A percentile compares a stretch with the other conserved stretches of the same genome.
Conservation (phyloP, 2,329 filamentous ascomycete species). For the Furcasterigmium furcatum region DNA sequence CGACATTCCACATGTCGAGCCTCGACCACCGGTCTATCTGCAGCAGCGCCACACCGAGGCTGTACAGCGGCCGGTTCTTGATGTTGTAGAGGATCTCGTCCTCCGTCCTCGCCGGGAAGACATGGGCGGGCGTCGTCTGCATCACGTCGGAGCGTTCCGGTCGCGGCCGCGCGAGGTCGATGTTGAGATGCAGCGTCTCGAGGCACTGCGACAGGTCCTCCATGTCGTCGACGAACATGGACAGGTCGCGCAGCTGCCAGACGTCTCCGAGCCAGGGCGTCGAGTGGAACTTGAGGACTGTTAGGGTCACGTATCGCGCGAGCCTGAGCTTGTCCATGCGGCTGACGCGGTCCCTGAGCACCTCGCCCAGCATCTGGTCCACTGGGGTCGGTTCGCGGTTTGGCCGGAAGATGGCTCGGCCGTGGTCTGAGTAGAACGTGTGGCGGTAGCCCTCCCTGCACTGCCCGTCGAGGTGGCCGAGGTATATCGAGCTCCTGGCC, state of each 20-base stretch:
- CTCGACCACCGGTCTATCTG: conserved; percentile 19
- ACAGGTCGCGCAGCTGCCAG: conserved; percentile 5
- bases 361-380: conserved; percentile 1
- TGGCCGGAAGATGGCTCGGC: neutral
- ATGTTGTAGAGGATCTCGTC: conserved; percentile 12
- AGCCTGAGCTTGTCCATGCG: conserved; percentile 2
- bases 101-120: neutral
- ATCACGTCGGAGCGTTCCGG: neutral
- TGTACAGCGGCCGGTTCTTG: conserved; percentile 18
- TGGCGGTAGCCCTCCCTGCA: conserved; percentile 1
- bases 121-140: neutral
- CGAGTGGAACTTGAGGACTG: conserved; percentile 6
- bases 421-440: conserved; percentile 2
- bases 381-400: neutral
- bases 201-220: neutral
- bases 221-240: conserved; percentile 2
- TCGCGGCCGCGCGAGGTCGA: neutral
- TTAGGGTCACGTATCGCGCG: neutral
- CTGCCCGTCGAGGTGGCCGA: conserved; percentile 4
- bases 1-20: conserved; percentile 13
- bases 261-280: conserved; percentile 5
- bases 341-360: neutral
- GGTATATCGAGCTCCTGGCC: neutral
- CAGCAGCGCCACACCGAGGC: conserved; percentile 20
- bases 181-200: conserved; percentile 1